A percentile compares a stretch with the other conserved stretches of the same genome.
phyloP scores from a whole-genome alignment of 2,329 filamentous ascomycete genomes.

The Beauveria caledonica region DNA sequence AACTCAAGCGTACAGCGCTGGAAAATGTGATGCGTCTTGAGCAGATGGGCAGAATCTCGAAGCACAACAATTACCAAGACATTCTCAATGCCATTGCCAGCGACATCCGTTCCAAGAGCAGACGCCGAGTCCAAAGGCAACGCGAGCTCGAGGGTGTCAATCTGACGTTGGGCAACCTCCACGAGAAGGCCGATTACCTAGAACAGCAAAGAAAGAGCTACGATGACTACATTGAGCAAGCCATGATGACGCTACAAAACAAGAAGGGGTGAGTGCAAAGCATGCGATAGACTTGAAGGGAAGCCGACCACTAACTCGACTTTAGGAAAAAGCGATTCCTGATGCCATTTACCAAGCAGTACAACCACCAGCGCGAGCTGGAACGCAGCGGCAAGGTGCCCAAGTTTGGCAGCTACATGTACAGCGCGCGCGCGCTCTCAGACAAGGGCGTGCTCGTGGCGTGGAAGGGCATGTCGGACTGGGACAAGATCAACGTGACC shows the following conservation, averaged over 20 bases:
- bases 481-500: slow-evolving; percentile 87
- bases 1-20: slow-evolving; percentile 85
- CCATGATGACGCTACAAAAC: slow-evolving; percentile 92
- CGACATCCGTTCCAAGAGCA: slow-evolving; percentile 95
- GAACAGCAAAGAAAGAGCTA: slow-evolving; percentile 96
- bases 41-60: slow-evolving; percentile 77
- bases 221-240: slow-evolving; percentile 98
- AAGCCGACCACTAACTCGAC: slow-evolving; percentile 14
- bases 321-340: slow-evolving; percentile 80
- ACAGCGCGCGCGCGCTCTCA: slow-evolving; percentile 77
- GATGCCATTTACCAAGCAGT: slow-evolving; percentile 95
- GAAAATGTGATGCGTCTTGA: slow-evolving; percentile 92
- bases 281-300: neutral
- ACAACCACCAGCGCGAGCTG: slow-evolving; percentile 95
- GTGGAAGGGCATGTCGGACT: slow-evolving; percentile 83
- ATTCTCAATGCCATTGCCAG: slow-evolving; percentile 95
- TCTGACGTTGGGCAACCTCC: slow-evolving; percentile 64
- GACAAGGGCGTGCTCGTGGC: slow-evolving; percentile 91
- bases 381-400: slow-evolving; percentile 87
- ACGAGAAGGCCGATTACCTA: slow-evolving; percentile 83
- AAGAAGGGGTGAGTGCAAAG: slow-evolving; percentile 67
- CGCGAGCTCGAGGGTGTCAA: slow-evolving; percentile 81
- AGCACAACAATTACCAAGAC: slow-evolving; percentile 90
- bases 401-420: slow-evolving; percentile 97
- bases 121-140: slow-evolving; percentile 81